Base-by-base conservation (phyloP, 2,329 filamentous ascomycete species). In the Lachnellula subtilissima region DNA sequence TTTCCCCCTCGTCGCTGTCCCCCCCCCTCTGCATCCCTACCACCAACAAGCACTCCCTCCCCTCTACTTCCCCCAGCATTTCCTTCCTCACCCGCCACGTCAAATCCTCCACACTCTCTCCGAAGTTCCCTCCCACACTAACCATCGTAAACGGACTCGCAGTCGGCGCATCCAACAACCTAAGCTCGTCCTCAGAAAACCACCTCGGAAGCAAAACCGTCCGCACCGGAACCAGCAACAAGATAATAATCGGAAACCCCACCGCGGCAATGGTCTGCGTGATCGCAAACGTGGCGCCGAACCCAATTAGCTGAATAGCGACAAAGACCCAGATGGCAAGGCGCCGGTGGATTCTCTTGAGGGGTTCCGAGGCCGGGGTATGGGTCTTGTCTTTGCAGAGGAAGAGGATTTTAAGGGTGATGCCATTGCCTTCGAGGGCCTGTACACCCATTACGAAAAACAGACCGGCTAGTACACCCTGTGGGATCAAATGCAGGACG, bases 391-490 rank as follows among this genome's bases (percentile, higher is more conserved):
- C 89, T 60, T 83, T 80, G 1, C 77, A 72, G 1, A 93, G 77
- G 70, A 89, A 92, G 22, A 90, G 69, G 8, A 92, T 69, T 71
- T 92, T 92, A 58, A 79, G 74, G 0, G 88, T 92, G 67, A 93
- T 89, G 22, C 88, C 88, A 68, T 93, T 93, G 23, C 75, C 85
- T 67, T 85, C 80, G 35, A 93, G 81, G 3, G 88, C 88, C 73
- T 92, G 87, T 58, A 89, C 78, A 43, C 88, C 89, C 89, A 93
- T 92, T 69, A 91, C 82, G 73, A 92, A 92, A 77, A 93, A 93
- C 25, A 93, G 78, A 0, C 89, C 89, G 0, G 88, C 89, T 54
- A 93, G 80, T 1, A 92, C 88, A 57, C 85, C 88, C 67, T 91
- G 88, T 0, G 89, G 89, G 62, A 93, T 89, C 9, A 91, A 79